Evolutionary conservation across 345 rosid species (phyloP), one percentile per base, ranked within the genome.

Genomic region (Adansonia digitata): DNA sequence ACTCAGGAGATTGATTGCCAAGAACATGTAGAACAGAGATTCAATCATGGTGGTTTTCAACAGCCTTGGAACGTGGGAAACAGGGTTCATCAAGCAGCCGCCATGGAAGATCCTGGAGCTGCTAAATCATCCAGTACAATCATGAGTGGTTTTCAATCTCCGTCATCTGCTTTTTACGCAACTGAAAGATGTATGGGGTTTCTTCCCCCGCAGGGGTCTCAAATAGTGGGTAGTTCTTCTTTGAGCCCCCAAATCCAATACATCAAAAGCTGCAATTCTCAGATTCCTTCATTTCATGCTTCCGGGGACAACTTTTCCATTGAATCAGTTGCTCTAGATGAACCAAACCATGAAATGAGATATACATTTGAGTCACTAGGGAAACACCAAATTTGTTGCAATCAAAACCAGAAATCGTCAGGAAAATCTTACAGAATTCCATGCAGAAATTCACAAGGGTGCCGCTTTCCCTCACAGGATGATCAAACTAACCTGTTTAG

Each of bases 181-280:
- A 78, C 89, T 2, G 92, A 87, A 72, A 73, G 66, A 39, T 80
- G 34, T 78, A 83, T 86, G 92, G 85, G 91, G n/a, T 79, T 88
- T n/a, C n/a, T n/a, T 75, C 80, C 81, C 7, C 86, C 78, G 59
- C 46, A 73, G 31, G 86, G 77, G 29, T 53, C 49, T 55, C 80
- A 79, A 51, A 63, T 34, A 48, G 72, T 61, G n/a, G n/a, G n/a
- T n/a, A n/a, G n/a, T 59, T 65, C 56, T 69, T 75, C 78, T 43
- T 53, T 40, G 49, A 43, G 29, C 70, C n/a, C n/a, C n/a, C n/a
- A n/a, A n/a, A 31, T 62, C 11, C 75, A 75, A 45, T 53, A 60
- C 75, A 73, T 71, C 66, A 75, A 64, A n/a, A n/a, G n/a, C n/a
- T n/a, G n/a, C n/a, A n/a, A n/a, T n/a, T n/a, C n/a, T n/a, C n/a